Evolutionary conservation across 2,329 filamentous ascomycete genomes (phyloP).

Genomic region (Pestalotiopsis sp.): DNA sequence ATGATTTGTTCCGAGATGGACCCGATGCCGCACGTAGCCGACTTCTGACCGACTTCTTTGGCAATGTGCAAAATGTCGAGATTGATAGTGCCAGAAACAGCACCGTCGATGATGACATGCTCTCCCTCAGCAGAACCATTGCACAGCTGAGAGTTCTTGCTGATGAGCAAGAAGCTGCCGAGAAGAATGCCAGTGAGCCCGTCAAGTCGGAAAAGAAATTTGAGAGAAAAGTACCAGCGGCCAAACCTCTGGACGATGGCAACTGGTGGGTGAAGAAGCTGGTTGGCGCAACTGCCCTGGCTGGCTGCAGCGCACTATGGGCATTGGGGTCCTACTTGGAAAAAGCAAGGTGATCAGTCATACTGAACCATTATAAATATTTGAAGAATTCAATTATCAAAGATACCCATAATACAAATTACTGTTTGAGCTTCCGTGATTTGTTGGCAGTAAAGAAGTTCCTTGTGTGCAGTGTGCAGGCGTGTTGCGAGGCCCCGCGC

Average conservation of each 20-base stretch:
- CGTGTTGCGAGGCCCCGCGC: no score
- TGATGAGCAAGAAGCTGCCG: constrained; percentile 43
- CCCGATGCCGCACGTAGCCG: constrained; percentile 76
- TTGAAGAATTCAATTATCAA: neutral
- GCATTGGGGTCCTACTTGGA: constrained; percentile 57
- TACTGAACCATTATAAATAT: neutral
- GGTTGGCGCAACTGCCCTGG: constrained; percentile 62
- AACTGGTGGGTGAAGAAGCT: constrained; percentile 70
- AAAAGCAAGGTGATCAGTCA: constrained; percentile 21
- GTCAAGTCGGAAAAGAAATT: constrained; percentile 20
- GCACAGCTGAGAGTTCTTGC: constrained; percentile 53
- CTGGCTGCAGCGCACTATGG: constrained; percentile 65
- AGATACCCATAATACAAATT: neutral
- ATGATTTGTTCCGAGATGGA: constrained; percentile 91
- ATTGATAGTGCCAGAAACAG: constrained; percentile 67
- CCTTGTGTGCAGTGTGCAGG: neutral
- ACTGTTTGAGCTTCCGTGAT: neutral
- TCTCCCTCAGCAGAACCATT: constrained; percentile 73
- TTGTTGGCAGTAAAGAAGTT: neutral
- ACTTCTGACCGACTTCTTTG: constrained; percentile 94
- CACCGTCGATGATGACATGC: constrained; percentile 72
- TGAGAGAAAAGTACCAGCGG: constrained; percentile 45
- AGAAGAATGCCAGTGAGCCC: constrained; percentile 28
- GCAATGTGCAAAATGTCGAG: constrained; percentile 96
- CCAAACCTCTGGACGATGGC: constrained; percentile 66